These are phyloP conservation scores for Mycena sanguinolenta DNA, from an alignment of 768 basidiomycete genomes.

Conservation along the genomic window DNA sequence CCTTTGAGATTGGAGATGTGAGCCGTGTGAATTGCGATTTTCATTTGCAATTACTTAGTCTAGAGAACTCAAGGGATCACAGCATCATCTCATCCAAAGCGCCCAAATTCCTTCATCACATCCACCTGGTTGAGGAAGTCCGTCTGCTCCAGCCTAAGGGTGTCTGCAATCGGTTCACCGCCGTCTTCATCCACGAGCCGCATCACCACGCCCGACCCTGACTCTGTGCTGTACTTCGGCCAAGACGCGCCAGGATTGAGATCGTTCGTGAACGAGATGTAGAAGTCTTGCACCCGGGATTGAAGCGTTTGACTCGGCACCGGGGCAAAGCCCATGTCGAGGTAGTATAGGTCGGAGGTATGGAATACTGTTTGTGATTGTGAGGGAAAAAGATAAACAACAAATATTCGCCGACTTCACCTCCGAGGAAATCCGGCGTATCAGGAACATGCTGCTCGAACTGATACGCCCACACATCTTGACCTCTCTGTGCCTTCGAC, in stretches of 20 bases:
- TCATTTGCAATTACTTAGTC: no score
- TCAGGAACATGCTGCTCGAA: constrained; percentile 6
- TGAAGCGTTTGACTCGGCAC: neutral
- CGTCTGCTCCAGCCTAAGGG: neutral
- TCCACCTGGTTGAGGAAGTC: neutral
- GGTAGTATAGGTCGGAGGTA: neutral
- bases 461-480: constrained; percentile 20
- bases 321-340: neutral
- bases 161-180: neutral
- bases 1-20: no score
- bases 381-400: no score
- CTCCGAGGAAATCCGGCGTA: constrained; percentile 9
- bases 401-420: no score
- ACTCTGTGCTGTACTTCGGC: neutral
- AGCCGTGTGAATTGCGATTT: no score
- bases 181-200: neutral
- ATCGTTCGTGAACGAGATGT: neutral
- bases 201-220: neutral
- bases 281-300: neutral
- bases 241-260: neutral
- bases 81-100: neutral
- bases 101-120: neutral
- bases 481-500: neutral
- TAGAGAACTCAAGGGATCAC: no score
- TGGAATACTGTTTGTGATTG: neutral